Evolutionary conservation across 305 asterid species (phyloP).

Genomic region (Fraxinus sp.): DNA sequence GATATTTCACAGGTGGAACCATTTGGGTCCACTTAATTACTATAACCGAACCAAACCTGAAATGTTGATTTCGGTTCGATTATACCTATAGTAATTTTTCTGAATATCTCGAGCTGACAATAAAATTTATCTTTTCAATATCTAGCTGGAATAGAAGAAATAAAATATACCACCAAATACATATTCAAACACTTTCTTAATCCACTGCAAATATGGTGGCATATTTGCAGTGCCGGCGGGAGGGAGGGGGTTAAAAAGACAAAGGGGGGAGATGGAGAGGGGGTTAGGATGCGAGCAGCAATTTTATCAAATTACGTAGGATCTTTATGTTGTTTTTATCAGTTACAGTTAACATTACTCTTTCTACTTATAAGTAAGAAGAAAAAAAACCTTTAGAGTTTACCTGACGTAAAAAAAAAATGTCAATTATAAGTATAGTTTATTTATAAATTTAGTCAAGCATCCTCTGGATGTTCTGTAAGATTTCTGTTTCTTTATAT

Average conservation of each 20-base stretch:
- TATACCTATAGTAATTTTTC: background rate
- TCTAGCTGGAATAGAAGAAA: background rate
- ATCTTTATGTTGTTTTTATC: background rate
- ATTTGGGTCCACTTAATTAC: background rate
- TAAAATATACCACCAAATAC: background rate
- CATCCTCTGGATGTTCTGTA: background rate
- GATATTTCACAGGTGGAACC: background rate
- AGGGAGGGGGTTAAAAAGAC: background rate
- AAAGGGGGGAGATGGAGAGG: background rate
- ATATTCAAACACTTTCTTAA: background rate
- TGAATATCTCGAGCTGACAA: background rate
- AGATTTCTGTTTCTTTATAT: background rate
- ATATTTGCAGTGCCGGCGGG: background rate
- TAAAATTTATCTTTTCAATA: background rate
- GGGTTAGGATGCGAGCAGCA: background rate
- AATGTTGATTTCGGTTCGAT: background rate
- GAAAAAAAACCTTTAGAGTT: background rate
- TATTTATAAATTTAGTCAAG: background rate
- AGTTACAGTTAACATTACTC: background rate
- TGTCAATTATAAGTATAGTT: background rate
- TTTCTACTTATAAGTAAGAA: background rate
- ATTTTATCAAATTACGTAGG: background rate
- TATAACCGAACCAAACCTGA: background rate
- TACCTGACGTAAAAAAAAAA: background rate
- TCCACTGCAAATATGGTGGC: background rate